A percentile compares a stretch with the other conserved stretches of the same genome.
phyloP scores from a whole-genome alignment of 2,329 filamentous ascomycete genomes.

The Exophiala bonariae region DNA sequence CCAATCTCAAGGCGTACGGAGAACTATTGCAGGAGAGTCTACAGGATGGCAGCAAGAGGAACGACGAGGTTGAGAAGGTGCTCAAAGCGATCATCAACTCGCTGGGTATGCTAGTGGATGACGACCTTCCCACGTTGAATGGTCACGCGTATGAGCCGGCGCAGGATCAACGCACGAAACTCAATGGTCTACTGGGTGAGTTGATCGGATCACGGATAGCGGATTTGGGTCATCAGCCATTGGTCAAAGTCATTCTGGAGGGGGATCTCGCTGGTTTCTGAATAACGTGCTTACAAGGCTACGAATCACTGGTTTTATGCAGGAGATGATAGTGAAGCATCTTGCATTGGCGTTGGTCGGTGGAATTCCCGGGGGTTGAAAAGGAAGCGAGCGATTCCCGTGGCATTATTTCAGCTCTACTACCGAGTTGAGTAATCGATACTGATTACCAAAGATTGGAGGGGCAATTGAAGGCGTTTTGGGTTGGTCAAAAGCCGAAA shows the following conservation, averaged over 20 bases:
- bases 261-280: constrained; percentile 14
- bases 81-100: constrained; percentile 57
- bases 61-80: constrained; percentile 62
- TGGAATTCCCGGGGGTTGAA: no score
- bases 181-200: constrained; percentile 48
- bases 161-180: constrained; percentile 37
- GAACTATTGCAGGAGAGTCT: constrained; percentile 58
- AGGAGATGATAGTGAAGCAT: no score
- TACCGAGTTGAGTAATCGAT: no score
- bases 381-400: no score
- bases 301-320: no score
- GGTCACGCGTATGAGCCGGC: constrained; percentile 37
- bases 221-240: constrained; percentile 40
- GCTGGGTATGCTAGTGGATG: constrained; percentile 54
- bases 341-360: no score
- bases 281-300: background rate
- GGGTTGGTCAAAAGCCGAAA: no score
- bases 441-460: no score
- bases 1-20: constrained; percentile 66
- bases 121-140: constrained; percentile 41
- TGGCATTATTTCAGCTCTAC: no score
- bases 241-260: constrained; percentile 41
- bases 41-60: constrained; percentile 49
- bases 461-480: no score
- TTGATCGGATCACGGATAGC: constrained; percentile 42